These are phyloP conservation scores for Polygonum aviculare DNA, from an alignment of 148 eudicot genomes.

Conservation along the genomic window DNA sequence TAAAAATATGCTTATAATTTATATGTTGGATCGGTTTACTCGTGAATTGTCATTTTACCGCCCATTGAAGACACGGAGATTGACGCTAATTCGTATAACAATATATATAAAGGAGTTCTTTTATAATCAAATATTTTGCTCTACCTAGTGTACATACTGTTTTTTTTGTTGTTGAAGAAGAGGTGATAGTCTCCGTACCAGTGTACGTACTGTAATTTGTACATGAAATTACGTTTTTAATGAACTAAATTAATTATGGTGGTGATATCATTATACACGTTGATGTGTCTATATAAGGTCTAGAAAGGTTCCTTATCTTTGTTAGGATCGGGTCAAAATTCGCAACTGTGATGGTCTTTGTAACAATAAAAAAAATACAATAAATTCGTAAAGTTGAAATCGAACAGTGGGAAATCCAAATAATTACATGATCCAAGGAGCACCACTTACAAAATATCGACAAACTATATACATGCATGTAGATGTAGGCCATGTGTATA, in stretches of 20 bases:
- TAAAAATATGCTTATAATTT: background rate
- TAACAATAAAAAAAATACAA: background rate
- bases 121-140: no score
- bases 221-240: background rate
- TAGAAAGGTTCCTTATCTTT: slow-evolving; percentile 1
- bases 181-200: no score
- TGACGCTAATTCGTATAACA: no score
- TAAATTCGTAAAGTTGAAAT: background rate
- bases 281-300: background rate
- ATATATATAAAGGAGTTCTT: no score
- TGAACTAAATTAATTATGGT: background rate
- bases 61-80: no score
- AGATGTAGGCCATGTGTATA: slow-evolving; percentile 7
- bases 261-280: background rate
- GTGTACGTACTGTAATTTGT: no score
- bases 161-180: no score
- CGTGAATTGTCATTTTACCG: no score
- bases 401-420: background rate
- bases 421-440: background rate
- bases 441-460: background rate
- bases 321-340: background rate
- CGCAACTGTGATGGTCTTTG: background rate
- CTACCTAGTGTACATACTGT: no score
- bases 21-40: background rate
- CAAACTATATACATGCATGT: background rate